These are phyloP conservation scores for Syncephalastrum contaminatum DNA, from an alignment of 371 early-diverging fungal genomes.

Conservation along the genomic window DNA sequence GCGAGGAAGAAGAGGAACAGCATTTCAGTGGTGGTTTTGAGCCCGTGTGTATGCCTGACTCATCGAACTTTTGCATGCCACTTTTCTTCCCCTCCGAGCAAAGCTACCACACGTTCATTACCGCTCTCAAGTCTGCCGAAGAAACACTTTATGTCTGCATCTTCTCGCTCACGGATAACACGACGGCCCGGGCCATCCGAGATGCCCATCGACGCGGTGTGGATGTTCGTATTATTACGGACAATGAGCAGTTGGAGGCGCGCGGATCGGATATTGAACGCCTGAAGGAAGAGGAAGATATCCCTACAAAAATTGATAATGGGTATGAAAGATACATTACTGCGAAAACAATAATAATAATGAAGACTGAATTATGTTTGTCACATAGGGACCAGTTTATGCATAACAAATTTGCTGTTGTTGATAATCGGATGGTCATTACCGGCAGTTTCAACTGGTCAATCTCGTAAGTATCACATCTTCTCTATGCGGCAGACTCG, in stretches of 20 bases:
- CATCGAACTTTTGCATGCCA: conserved; percentile 46
- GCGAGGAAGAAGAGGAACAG: conserved; percentile 8
- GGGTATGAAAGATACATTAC: conserved; percentile 12
- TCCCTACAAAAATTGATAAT: conserved; percentile 43
- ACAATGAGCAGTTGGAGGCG: conserved; percentile 59
- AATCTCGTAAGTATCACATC: conserved; percentile 29
- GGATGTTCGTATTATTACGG: conserved; percentile 56
- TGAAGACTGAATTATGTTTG: neutral
- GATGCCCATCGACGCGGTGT: conserved; percentile 58
- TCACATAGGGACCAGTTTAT: conserved; percentile 45
- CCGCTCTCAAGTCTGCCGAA: conserved; percentile 48
- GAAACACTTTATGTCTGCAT: conserved; percentile 53
- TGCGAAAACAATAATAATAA: conserved; percentile 1
- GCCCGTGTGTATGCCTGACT: conserved; percentile 11
- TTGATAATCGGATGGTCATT: conserved; percentile 47
- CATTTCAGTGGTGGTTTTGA: conserved; percentile 15
- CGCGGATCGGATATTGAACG: conserved; percentile 54
- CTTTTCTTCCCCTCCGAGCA: conserved; percentile 48
- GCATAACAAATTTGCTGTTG: conserved; percentile 70
- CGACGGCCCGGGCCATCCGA: conserved; percentile 47
- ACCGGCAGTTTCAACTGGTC: conserved; percentile 57
- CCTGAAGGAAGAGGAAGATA: conserved; percentile 43
- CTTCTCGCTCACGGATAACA: conserved; percentile 59
- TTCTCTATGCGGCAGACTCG: neutral
- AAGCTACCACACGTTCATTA: conserved; percentile 46